A percentile compares a stretch with the other conserved stretches of the same genome.
Conservation (phyloP, 257 asterid genomes). For the Solanum boliviense region DNA sequence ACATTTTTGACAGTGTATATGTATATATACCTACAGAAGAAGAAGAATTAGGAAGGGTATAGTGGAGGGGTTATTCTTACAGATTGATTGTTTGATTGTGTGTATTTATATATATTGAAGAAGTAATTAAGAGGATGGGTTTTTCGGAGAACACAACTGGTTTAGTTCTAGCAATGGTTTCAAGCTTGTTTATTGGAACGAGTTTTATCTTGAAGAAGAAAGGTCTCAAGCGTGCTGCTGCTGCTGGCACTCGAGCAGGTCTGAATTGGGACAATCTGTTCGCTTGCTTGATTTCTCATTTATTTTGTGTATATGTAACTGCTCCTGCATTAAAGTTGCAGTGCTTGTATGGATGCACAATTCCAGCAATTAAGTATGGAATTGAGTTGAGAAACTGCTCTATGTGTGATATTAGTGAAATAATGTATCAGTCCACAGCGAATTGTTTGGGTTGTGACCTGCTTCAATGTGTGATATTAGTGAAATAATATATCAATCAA, state of each 20-base stretch:
- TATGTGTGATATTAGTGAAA: background rate
- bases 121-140: conserved; percentile 17
- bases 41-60: background rate
- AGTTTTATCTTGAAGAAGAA: conserved; percentile 90
- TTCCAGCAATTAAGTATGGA: background rate
- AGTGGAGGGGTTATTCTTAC: background rate
- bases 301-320: background rate
- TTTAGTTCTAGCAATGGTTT: conserved; percentile 64
- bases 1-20: background rate
- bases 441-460: background rate
- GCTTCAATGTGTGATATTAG: background rate
- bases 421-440: background rate
- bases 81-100: background rate
- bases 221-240: conserved; percentile 83
- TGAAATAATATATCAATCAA: background rate
- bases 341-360: background rate
- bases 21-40: background rate
- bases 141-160: conserved; percentile 71
- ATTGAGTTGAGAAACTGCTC: background rate
- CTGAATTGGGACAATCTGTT: background rate
- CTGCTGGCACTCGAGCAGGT: conserved; percentile 79
- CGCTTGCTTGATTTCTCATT: background rate
- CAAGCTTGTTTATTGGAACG: conserved; percentile 82
- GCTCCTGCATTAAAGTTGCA: background rate
- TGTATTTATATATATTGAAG: background rate